Evolutionary conservation across 352 stramenopile species (phyloP), one percentile per base, ranked within the genome.

Genomic region (Phytophthora chlamydospora): DNA sequence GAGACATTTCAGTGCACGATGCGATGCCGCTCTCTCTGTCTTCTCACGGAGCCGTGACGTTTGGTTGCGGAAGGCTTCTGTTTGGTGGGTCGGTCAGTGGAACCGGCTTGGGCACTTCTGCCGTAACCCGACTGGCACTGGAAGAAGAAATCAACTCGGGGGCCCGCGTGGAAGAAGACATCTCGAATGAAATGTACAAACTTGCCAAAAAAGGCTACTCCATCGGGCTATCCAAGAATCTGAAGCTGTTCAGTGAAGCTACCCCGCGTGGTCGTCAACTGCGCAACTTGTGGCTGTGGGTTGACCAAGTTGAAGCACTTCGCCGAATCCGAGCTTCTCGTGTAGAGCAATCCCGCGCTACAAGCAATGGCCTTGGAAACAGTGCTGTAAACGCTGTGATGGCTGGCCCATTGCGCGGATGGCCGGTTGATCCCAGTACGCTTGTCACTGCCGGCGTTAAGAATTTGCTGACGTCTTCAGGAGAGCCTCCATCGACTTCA

Each of bases 1-100:
- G 91, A 56, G 85, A 95, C 50, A 88, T 96, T 36, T 94, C 89
- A 9, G 76, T 95, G 17, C 89, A 96, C 53, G 85, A 96, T 65
- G 88, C 83, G 29, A 88, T 96, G 80, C 89, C 89, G 0, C 68
- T 96, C 7, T 82, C 87, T 0, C 54, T 96, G 17, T 95, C 89
- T 27, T 80, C 89, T 19, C 74, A 78, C 17, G 83, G 81, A n/a
- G 66, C 67, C 0, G 41, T 96, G 7, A 75, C 81, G 11, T 96
- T 96, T 49, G 87, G 85, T 19, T 93, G 83, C 54, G 87, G 83
- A 1, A 80, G 71, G 36, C 48, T 91, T 17, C 67, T 94, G 5
- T 94, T 93, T 53, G 75, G 81, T 3, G 83, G 85, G 0, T 70
- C 61, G 14, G 36, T 68, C 10, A 63, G 46, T 45, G 58, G 54